A percentile compares a stretch with the other conserved stretches of the same genome.
Evolutionary conservation across 805 yeast species (phyloP).

Genomic region (Barnettozyma sp.): DNA sequence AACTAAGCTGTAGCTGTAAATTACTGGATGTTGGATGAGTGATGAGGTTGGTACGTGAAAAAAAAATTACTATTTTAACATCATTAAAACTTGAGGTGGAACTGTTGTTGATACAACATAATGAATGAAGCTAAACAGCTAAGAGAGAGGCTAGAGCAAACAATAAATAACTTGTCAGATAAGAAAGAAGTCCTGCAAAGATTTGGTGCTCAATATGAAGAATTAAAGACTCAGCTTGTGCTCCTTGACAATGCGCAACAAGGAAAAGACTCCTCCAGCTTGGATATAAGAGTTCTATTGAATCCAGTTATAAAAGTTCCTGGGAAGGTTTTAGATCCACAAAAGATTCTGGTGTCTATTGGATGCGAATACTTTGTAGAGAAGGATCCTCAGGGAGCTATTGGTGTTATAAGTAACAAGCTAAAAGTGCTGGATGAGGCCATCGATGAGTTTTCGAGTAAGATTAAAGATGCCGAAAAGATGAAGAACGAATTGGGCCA

Average conservation of each 20-base stretch:
- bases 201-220: constrained; percentile 1
- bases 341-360: constrained; percentile 26
- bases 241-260: not conserved
- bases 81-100: not conserved
- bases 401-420: constrained; percentile 24
- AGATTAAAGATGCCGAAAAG: constrained; percentile 34
- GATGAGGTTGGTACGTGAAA: no score
- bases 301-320: constrained; percentile 16
- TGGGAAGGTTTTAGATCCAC: constrained; percentile 19
- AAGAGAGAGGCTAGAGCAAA: not conserved
- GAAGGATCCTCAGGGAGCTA: constrained; percentile 27
- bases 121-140: constrained; percentile 2
- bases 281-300: no score
- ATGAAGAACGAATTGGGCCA: constrained; percentile 6
- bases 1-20: no score
- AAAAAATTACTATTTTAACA: no score
- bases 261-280: no score
- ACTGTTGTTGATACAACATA: not conserved
- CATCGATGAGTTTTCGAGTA: constrained; percentile 32
- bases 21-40: no score
- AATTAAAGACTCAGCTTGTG: constrained; percentile 2
- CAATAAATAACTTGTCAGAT: not conserved
- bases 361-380: constrained; percentile 39
- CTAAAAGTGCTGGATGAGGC: constrained; percentile 30
- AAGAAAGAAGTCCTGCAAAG: constrained; percentile 1